phyloP scores from a whole-genome alignment of 1,139 yeast species.

The Geotrichum aggregatum region DNA sequence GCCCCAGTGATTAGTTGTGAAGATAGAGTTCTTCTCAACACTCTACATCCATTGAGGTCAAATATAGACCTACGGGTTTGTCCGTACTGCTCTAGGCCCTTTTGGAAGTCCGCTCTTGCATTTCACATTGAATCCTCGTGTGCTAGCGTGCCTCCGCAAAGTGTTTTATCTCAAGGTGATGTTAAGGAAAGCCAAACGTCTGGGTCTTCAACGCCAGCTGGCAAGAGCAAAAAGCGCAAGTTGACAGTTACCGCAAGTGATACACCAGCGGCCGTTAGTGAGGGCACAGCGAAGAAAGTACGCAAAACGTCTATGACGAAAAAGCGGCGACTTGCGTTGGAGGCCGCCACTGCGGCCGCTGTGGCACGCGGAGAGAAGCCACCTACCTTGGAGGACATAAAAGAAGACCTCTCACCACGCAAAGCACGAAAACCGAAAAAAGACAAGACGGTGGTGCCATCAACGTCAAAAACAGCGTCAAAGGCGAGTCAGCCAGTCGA shows the following conservation, averaged over 20 bases:
- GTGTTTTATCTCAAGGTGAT: not conserved
- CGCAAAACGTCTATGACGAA: constrained; percentile 22
- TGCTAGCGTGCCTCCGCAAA: constrained; percentile 20
- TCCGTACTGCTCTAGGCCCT: constrained; percentile 35
- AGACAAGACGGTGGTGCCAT: constrained; percentile 30
- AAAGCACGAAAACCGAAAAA: constrained; percentile 26
- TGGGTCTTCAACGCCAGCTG: not conserved
- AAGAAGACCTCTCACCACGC: constrained; percentile 19
- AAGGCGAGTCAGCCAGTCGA: constrained; percentile 81
- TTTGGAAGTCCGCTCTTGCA: constrained; percentile 29
- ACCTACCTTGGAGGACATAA: constrained; percentile 21
- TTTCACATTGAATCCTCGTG: constrained; percentile 29
- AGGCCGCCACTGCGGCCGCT: constrained; percentile 21
- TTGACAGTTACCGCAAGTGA: not conserved
- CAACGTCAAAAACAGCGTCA: constrained; percentile 47
- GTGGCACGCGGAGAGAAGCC: constrained; percentile 22
- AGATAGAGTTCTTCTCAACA: constrained; percentile 18
- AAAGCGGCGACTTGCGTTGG: constrained; percentile 19
- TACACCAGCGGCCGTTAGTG: not conserved
- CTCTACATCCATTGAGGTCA: constrained; percentile 26
- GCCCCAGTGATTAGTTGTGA: constrained; percentile 21
- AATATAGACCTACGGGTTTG: constrained; percentile 34
- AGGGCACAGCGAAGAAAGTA: constrained; percentile 9
- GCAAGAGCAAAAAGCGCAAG: not conserved
- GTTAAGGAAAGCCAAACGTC: not conserved